Evolutionary conservation across 805 yeast species (phyloP).

Genomic region (Saccharomyces mikatae): DNA sequence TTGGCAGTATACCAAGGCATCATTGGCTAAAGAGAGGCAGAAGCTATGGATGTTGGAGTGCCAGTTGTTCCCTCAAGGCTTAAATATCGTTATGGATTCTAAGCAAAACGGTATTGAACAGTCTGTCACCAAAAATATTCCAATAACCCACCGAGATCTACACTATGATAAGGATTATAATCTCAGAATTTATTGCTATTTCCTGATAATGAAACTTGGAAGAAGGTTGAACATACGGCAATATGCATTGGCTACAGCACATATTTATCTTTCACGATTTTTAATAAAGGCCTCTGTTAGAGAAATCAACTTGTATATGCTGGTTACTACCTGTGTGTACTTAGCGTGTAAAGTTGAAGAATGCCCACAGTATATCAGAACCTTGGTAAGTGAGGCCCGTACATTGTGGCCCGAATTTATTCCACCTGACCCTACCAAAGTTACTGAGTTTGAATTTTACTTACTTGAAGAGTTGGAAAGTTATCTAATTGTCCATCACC

Average conservation of each 20-base stretch:
- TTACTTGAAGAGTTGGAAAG: conserved; percentile 79
- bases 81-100: conserved; percentile 29
- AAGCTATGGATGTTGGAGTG: conserved; percentile 34
- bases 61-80: conserved; percentile 29
- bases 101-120: conserved; percentile 14
- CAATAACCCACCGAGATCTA: conserved; percentile 34
- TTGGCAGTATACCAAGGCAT: conserved; percentile 73
- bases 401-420: conserved; percentile 91
- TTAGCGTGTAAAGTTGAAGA: conserved; percentile 92
- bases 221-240: conserved; percentile 72
- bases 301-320: conserved; percentile 73
- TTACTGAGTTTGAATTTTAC: conserved; percentile 94
- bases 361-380: conserved; percentile 86
- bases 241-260: conserved; percentile 81
- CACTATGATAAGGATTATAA: conserved; percentile 44
- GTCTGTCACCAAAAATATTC: conserved; percentile 34
- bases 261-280: conserved; percentile 74
- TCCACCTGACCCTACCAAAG: conserved; percentile 81
- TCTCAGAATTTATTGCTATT: conserved; percentile 73
- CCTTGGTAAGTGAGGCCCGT: conserved; percentile 75
- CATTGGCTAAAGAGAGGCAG: conserved; percentile 40
- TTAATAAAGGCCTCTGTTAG: conserved; percentile 61
- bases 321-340: conserved; percentile 79
- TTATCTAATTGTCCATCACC: conserved; percentile 66
- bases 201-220: conserved; percentile 66